Evolutionary conservation across 2,329 filamentous ascomycete species (phyloP), one percentile per base, ranked within the genome.

Genomic region (Fusarium xylarioides): DNA sequence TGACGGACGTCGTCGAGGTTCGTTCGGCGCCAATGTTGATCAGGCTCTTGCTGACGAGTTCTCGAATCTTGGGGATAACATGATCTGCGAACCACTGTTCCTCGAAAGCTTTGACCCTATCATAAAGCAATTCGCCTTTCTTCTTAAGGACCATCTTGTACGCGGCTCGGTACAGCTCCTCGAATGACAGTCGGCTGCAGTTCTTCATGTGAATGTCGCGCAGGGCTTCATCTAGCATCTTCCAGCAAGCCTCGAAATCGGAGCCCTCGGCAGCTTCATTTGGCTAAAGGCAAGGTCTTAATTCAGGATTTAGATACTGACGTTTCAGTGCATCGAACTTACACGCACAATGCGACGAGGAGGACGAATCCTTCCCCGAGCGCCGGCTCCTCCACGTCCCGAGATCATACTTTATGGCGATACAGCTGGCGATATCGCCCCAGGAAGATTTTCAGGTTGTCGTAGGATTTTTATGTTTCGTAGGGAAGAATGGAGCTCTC

Each of bases 121-220:
- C 88, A 82, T 98, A 98, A 3, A 99, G 87, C 16, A 91, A 86
- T 38, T 93, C 90, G 32, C 95, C 95, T 75, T 95, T 92, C 83
- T 95, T 97, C 82, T 92, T 93, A 40, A 98, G 85, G 2, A 98
- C 95, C 26, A 98, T 93, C 81, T 96, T 95, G 83, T 99, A 99
- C 10, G 94, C 93, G 61, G 93, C 93, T 65, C 96, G 92, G 83
- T 99, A 99, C 2, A 99, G 89, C 78, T 97, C 93, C 82, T 99
- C 96, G 84, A 98, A 99, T 2, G 95, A 97, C 5, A 99, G 89
- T 21, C 89, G 88, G 15, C 95, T 97, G 68, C 95, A 95, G 80
- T 97, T 96, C 81, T 97, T 95, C 65, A 91, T 93, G 83, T 98
- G 95, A 56, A 99, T 98, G 79, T 97, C 93, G 63, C 86, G 87